Evolutionary conservation across 2,329 filamentous ascomycete species (phyloP), one percentile per base, ranked within the genome.

Genomic region (Aureobasidium zeae): DNA sequence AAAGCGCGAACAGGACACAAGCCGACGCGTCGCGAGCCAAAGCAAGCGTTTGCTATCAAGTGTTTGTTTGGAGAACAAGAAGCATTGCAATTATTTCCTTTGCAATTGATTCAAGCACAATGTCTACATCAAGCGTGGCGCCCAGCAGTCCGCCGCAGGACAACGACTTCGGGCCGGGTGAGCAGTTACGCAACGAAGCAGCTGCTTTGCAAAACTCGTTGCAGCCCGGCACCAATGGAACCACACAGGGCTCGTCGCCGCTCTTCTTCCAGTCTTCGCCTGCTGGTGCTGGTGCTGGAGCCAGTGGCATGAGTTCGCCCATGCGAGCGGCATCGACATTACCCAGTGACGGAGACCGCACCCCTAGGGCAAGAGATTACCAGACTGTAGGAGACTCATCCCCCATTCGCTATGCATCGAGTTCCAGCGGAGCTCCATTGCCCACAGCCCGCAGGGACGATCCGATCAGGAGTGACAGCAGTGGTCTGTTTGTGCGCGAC

Each of bases 381-480:
- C 68, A 68, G 35, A 67, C 70, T 30, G 67, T 77, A 51, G 77
- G 80, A 68, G 89, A 88, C 57, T 96, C 89, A 0, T 96, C 89
- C 1, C 89, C 89, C 1, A 86, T 96, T 53, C 79, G 81, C 61
- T 96, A 95, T 60, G 85, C 86, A 45, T 79, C 86, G 25, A 94
- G 86, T 63, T 94, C 89, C 26, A 94, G 85, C 57, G 70, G 58
- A 38, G 58, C 68, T 50, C 46, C 48, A 5, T 36, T 43, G 17
- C 47, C 49, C 1, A 65, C 67, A 41, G 65, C 74, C 51, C 70
- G 74, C 36, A 68, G 70, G 39, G 78, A 81, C 51, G 81, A 83
- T 41, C 80, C 89, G 58, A 70, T 86, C 49, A 77, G 77, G 53
- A 93, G 84, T 61, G 86, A 86, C 58, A 86, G 81, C 66, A 94